These are phyloP conservation scores for Mucor sp. DNA, from an alignment of 371 early-diverging fungal species.

Conservation along the genomic window DNA sequence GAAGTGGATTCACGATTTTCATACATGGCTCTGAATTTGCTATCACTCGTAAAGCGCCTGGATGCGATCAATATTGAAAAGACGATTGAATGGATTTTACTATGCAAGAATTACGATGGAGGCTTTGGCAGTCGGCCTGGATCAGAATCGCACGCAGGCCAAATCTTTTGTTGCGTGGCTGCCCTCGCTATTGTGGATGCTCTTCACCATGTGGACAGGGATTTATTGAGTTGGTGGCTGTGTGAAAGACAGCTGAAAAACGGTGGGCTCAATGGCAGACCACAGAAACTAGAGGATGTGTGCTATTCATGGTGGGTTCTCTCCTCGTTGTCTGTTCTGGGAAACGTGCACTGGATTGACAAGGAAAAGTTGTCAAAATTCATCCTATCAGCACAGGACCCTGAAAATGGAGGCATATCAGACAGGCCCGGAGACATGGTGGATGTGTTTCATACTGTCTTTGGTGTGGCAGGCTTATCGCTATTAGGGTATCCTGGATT, in stretches of 20 bases:
- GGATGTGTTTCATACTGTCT: constrained; percentile 97
- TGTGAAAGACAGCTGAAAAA: constrained; percentile 89
- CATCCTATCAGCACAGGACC: constrained; percentile 88
- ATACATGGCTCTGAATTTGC: constrained; percentile 81
- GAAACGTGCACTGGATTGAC: constrained; percentile 87
- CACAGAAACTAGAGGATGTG: constrained; percentile 97
- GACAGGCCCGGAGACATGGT: constrained; percentile 94
- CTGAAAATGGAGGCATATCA: constrained; percentile 92
- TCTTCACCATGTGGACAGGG: constrained; percentile 70
- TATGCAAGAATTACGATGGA: constrained; percentile 96
- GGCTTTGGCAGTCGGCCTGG: constrained; percentile 95
- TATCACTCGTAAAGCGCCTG: constrained; percentile 77
- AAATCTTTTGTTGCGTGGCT: constrained; percentile 93
- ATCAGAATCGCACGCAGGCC: constrained; percentile 96
- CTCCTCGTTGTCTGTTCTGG: constrained; percentile 87
- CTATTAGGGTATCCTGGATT: constrained; percentile 79
- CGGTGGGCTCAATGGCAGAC: constrained; percentile 98
- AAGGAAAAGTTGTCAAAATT: constrained; percentile 74
- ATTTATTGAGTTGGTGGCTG: constrained; percentile 90
- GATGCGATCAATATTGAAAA: constrained; percentile 73
- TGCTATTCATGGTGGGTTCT: constrained; percentile 99
- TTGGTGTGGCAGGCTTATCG: constrained; percentile 93
- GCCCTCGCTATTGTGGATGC: constrained; percentile 81
- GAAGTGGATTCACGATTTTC: constrained; percentile 96
- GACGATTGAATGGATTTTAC: constrained; percentile 76